Percentiles rank a stretch among this genome's conserved stretches.
Evolutionary conservation across 768 basidiomycete genomes (phyloP).

Genomic region (Holtermannia corniformis): DNA sequence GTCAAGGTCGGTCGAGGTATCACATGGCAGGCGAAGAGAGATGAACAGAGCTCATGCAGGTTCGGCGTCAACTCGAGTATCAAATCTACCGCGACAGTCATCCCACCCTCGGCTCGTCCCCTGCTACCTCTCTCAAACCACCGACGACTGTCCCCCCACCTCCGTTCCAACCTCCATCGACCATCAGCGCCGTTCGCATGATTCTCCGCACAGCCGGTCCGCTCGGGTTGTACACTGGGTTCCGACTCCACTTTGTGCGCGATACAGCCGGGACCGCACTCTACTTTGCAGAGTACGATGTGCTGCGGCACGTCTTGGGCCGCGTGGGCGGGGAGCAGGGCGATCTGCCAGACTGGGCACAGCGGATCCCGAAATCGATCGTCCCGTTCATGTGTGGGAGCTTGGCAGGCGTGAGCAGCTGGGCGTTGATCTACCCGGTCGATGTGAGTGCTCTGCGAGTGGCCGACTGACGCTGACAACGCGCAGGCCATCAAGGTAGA

Average conservation of each 20-base stretch:
- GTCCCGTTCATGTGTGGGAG: slow-evolving; percentile 89
- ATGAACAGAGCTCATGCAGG: slow-evolving; percentile 46
- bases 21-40: not conserved
- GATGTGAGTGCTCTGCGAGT: slow-evolving; percentile 53
- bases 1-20: slow-evolving; percentile 61
- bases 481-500: slow-evolving; percentile 15
- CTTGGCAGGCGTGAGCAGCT: slow-evolving; percentile 66
- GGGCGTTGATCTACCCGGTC: slow-evolving; percentile 83
- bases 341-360: slow-evolving; percentile 39
- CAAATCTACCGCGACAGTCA: slow-evolving; percentile 62
- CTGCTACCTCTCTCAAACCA: slow-evolving; percentile 4
- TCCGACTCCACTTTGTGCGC: slow-evolving; percentile 80
- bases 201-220: slow-evolving; percentile 48
- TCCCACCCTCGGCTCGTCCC: slow-evolving; percentile 14
- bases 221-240: slow-evolving; percentile 51
- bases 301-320: slow-evolving; percentile 76
- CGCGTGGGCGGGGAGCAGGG: slow-evolving; percentile 42
- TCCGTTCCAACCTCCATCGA: slow-evolving; percentile 60
- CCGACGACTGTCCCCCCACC: slow-evolving; percentile 9
- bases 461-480: slow-evolving; percentile 41
- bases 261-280: slow-evolving; percentile 82
- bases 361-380: slow-evolving; percentile 64
- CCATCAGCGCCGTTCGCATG: slow-evolving; percentile 65
- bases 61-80: slow-evolving; percentile 83
- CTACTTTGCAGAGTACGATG: slow-evolving; percentile 91